Conservation (phyloP, 2,329 filamentous ascomycete species). For the Bretziella fagacearum region DNA sequence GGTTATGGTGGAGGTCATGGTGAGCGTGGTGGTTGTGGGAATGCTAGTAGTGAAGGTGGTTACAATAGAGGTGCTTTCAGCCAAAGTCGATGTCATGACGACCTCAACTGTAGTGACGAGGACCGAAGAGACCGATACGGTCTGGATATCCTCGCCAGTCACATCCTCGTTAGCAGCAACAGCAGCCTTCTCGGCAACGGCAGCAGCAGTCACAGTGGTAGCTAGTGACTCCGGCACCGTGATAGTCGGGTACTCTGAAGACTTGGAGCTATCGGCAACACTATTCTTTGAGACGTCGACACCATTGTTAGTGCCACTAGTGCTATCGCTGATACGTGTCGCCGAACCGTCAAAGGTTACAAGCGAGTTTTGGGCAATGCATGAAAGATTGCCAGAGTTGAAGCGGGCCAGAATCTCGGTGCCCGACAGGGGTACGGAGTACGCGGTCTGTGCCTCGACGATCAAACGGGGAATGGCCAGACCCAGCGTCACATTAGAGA, state of each 20-base stretch:
- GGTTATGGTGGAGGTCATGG: constrained; percentile 9
- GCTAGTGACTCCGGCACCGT: constrained; percentile 2
- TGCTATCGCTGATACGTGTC: constrained; percentile 21
- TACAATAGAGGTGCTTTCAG: constrained; percentile 9
- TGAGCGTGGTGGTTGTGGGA: constrained; percentile 10
- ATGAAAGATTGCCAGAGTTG: constrained; percentile 58
- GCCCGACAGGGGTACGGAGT: constrained; percentile 56
- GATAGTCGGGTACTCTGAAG: not conserved
- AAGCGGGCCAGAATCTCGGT: constrained; percentile 58
- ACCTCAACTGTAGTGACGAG: constrained; percentile 10
- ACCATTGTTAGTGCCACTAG: constrained; percentile 15
- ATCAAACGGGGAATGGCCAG: constrained; percentile 62
- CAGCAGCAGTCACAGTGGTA: not conserved
- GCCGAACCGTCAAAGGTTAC: constrained; percentile 59
- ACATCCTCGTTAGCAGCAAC: not conserved
- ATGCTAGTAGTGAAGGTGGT: constrained; percentile 13
- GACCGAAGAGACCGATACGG: constrained; percentile 9
- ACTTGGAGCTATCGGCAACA: not conserved
- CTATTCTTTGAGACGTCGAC: constrained; percentile 2
- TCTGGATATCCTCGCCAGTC: not conserved
- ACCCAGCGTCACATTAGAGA: constrained; percentile 62
- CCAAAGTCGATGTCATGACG: constrained; percentile 8
- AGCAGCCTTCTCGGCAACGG: constrained; percentile 3
- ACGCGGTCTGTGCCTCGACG: constrained; percentile 45
- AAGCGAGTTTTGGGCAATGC: constrained; percentile 69